Base-by-base conservation (phyloP, 164 flowering plant species). In the Vitis rupestris region DNA sequence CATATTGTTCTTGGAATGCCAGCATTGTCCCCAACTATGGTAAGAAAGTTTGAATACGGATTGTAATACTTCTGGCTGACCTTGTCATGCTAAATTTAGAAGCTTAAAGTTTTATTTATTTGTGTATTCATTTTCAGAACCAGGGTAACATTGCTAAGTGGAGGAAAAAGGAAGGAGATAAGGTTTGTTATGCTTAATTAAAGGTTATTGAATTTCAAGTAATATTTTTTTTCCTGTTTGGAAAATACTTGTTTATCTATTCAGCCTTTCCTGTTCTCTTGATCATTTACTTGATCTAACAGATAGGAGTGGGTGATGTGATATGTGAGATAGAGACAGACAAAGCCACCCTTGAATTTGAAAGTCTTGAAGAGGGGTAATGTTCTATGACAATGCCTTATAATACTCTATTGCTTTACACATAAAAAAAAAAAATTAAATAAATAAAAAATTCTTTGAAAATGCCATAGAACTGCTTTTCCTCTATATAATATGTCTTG, bases 281-380 rank as follows among this genome's bases (percentile, higher is more conserved):
- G 58, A 61, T 62, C 30, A 59, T 63, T 70, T 78, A 61, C 31
- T 67, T 70, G 52, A 53, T 78, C 66, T 59, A 61, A 75, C 90
- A 94, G 98, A 92, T 94, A 78, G 97, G 86, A 81, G 92, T 88
- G 70, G 98, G 99, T 69, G 99, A 94, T 71, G 86, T 94, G n/a
- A 59, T 92, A 74, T 92, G 99, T 81, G 97, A 92, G 81, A 94
- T 94, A 79, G 99, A 95, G 78, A 95, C 99, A 3, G 98, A 95
- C 75, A 95, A 95, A 81, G 99, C 99, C 31, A 92, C 98, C 8
- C 81, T 95, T 75, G 99, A 95, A 78, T 92, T 88, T 79, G 99
- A 95, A 79, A 57, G 90, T 75, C 94, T 86, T 54, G 99, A 95
- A 75, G 99, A 95, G 78, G 99, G 99, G 98, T 95, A 92, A 72